phyloP scores from a whole-genome alignment of 2,329 filamentous ascomycete species.

The Neoarthrinium moseri region DNA sequence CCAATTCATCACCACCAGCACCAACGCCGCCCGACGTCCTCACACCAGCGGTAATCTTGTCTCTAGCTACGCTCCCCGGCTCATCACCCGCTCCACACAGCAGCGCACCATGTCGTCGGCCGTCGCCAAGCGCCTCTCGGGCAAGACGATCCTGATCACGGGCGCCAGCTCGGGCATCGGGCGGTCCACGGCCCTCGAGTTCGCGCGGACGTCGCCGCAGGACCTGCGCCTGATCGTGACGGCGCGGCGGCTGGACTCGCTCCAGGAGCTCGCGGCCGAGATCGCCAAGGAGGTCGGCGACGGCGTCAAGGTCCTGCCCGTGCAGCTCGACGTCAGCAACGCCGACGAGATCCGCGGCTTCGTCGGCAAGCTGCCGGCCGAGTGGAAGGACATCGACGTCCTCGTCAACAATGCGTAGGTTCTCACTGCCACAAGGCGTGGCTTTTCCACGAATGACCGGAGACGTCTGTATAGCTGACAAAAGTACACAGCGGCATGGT shows the following conservation, averaged over 20 bases:
- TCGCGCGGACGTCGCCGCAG: constrained; percentile 78
- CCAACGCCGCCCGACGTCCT: not conserved
- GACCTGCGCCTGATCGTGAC: constrained; percentile 83
- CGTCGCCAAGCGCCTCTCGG: constrained; percentile 78
- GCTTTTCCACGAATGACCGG: not conserved
- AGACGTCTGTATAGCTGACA: not conserved
- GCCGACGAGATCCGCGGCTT: constrained; percentile 72
- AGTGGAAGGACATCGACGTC: constrained; percentile 82
- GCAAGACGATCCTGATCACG: constrained; percentile 90
- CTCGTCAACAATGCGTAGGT: constrained; percentile 94
- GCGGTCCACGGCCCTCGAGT: constrained; percentile 79
- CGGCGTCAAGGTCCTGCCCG: constrained; percentile 78
- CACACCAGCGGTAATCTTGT: not conserved
- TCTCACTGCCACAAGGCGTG: not conserved
- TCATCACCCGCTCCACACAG: not conserved
- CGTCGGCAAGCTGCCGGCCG: constrained; percentile 70
- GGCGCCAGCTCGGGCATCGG: constrained; percentile 95
- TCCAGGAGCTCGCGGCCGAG: constrained; percentile 73
- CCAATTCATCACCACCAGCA: not conserved
- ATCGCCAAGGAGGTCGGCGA: constrained; percentile 75
- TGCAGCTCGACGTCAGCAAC: constrained; percentile 85
- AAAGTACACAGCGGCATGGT: constrained; percentile 71
- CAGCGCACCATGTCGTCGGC: constrained; percentile 48
- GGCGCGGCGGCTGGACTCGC: constrained; percentile 76
- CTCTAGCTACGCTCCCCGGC: not conserved